Conservation (phyloP, 768 basidiomycete species). For the Calocybe gangraenosa region DNA sequence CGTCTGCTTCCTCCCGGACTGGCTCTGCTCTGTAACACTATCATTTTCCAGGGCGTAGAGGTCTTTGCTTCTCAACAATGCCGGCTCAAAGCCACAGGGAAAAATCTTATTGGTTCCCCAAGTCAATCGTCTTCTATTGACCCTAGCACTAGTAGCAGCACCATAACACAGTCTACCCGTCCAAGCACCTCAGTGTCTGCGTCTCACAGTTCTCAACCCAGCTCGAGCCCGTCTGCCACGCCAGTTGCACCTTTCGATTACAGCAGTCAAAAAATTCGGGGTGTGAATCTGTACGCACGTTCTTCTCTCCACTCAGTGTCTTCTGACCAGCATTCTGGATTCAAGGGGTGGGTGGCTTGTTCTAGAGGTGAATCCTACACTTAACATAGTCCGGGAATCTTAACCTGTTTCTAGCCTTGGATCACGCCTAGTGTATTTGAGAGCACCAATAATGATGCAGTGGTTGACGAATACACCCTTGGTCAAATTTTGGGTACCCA, state of each 20-base stretch:
- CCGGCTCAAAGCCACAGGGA: slow-evolving; percentile 7
- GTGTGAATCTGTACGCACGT: slow-evolving; percentile 57
- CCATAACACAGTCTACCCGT: slow-evolving; percentile 7
- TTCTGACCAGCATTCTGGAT: neutral
- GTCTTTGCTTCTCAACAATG: slow-evolving; percentile 29
- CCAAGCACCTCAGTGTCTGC: slow-evolving; percentile 1
- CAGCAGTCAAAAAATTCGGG: slow-evolving; percentile 42
- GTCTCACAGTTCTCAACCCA: neutral
- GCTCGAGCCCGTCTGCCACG: slow-evolving; percentile 3
- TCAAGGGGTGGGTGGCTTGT: slow-evolving; percentile 61
- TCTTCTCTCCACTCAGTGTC: neutral
- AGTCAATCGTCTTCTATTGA: slow-evolving; percentile 3
- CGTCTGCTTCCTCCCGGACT: slow-evolving; percentile 16
- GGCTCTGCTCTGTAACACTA: slow-evolving; percentile 18
- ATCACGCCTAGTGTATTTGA: slow-evolving; percentile 75
- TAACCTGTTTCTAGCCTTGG: slow-evolving; percentile 50
- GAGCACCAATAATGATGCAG: slow-evolving; percentile 48
- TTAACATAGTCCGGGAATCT: neutral
- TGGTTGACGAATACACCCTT: slow-evolving; percentile 63
- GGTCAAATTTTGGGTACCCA: slow-evolving; percentile 46
- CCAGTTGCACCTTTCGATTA: slow-evolving; percentile 36
- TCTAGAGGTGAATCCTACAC: slow-evolving; percentile 38
- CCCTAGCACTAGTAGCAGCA: slow-evolving; percentile 1
- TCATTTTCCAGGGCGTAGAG: slow-evolving; percentile 11
- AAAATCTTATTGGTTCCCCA: slow-evolving; percentile 1